Evolutionary conservation across 129 eudicot species (phyloP).

Genomic region (Calendula officinalis): DNA sequence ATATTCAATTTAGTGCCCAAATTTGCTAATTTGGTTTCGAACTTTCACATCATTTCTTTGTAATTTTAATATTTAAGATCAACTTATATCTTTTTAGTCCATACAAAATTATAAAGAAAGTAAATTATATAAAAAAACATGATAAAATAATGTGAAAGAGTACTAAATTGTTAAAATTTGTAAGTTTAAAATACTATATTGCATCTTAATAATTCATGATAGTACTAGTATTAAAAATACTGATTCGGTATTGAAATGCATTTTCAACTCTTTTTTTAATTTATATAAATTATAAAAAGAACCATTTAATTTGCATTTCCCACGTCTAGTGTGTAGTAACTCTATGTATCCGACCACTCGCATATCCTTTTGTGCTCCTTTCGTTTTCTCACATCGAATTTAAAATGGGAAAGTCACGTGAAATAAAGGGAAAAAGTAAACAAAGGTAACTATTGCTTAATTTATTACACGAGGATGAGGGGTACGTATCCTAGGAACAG

Average conservation of each 20-base stretch:
- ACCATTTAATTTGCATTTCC: neutral
- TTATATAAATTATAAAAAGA: neutral
- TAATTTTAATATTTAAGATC: no score
- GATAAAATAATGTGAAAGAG: no score
- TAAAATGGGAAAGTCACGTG: conserved; percentile 38
- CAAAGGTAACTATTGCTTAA: neutral
- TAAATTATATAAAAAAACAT: no score
- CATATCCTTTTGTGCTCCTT: conserved; percentile 30
- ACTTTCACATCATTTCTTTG: no score
- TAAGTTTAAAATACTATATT: no score
- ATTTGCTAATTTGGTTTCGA: no score
- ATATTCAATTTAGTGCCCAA: no score
- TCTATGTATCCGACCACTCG: conserved; percentile 31
- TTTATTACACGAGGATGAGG: conserved; percentile 21
- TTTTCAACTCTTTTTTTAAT: neutral
- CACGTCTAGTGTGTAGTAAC: conserved; percentile 14
- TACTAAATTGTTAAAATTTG: no score
- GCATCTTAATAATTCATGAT: no score
- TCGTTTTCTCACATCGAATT: conserved; percentile 33
- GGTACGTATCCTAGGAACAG: conserved; percentile 37
- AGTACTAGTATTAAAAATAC: no score
- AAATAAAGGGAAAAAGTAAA: conserved; percentile 34
- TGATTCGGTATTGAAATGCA: no score
- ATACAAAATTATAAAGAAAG: neutral
- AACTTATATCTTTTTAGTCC: no score